Conservation (phyloP, 345 rosid genomes). For the Microcos paniculata region DNA sequence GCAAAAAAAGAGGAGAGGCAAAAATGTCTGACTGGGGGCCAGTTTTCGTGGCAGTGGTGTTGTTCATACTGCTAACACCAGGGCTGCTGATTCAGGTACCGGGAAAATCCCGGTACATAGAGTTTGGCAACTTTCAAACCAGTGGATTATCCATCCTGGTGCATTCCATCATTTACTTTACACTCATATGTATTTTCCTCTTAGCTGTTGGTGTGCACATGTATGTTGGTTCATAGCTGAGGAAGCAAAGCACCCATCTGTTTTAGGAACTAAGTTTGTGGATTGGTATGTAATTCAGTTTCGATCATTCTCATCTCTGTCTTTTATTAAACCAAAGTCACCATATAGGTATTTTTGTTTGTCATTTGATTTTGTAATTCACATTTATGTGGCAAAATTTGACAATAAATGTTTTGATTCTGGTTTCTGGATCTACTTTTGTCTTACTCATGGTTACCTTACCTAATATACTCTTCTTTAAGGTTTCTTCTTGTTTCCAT, state of each 20-base stretch:
- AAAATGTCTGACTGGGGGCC: slow-evolving; percentile 96
- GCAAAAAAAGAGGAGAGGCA: background rate
- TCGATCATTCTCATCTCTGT: background rate
- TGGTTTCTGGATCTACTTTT: background rate
- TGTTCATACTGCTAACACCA: slow-evolving; percentile 77
- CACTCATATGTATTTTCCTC: slow-evolving; percentile 81
- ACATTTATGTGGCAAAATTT: background rate
- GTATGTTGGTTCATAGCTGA: slow-evolving; percentile 48
- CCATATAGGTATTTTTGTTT: background rate
- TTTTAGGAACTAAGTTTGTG: background rate
- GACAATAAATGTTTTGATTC: background rate
- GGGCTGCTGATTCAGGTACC: slow-evolving; percentile 87
- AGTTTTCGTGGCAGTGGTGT: slow-evolving; percentile 78
- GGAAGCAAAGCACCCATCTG: background rate
- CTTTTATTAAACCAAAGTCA: background rate
- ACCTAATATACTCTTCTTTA: background rate
- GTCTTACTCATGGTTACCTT: background rate
- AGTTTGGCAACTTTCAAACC: slow-evolving; percentile 88
- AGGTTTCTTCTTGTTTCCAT: background rate
- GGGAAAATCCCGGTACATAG: slow-evolving; percentile 46
- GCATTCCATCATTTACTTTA: slow-evolving; percentile 73
- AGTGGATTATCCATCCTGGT: slow-evolving; percentile 82
- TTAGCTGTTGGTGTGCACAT: slow-evolving; percentile 78
- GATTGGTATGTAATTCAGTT: background rate
- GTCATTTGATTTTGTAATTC: background rate